Evolutionary conservation across 192 early-diverging fungal genomes (phyloP).

Genomic region (Coemansia sp.): DNA sequence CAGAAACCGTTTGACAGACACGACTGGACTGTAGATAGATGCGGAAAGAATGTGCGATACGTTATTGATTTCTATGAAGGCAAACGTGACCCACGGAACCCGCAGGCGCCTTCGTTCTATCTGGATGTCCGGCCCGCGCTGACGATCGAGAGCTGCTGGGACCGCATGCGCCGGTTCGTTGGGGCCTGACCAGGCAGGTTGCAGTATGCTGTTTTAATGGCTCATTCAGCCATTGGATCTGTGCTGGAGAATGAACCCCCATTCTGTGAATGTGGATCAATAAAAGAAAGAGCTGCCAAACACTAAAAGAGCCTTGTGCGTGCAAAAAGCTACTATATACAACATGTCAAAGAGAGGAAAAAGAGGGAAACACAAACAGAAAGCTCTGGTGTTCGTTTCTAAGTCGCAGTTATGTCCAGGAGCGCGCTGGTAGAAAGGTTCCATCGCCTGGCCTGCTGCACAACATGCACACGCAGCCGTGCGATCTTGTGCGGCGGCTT

Average conservation of each 20-base stretch:
- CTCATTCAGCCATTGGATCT: neutral
- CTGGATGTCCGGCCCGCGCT: constrained; percentile 89
- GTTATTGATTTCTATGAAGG: constrained; percentile 93
- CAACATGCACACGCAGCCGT: constrained; percentile 14
- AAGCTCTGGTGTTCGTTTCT: neutral
- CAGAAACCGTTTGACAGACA: constrained; percentile 89
- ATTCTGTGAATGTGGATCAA: no score
- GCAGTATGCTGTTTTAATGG: neutral
- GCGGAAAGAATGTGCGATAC: constrained; percentile 81
- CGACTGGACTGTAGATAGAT: constrained; percentile 93
- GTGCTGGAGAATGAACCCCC: no score
- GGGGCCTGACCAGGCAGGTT: constrained; percentile 5
- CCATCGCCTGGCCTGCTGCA: constrained; percentile 19
- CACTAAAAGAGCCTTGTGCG: no score
- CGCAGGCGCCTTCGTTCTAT: constrained; percentile 64
- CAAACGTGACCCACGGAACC: constrained; percentile 51
- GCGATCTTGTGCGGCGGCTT: constrained; percentile 8
- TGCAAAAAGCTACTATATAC: no score
- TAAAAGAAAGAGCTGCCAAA: no score
- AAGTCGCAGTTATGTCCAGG: neutral
- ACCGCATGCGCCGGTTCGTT: constrained; percentile 25
- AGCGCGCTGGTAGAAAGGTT: neutral
- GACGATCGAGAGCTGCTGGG: constrained; percentile 46
- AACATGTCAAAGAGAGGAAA: neutral
- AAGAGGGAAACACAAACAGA: neutral